Conservation (phyloP, 1,284 basidiomycete genomes). For the Rhodotorula sp. region DNA sequence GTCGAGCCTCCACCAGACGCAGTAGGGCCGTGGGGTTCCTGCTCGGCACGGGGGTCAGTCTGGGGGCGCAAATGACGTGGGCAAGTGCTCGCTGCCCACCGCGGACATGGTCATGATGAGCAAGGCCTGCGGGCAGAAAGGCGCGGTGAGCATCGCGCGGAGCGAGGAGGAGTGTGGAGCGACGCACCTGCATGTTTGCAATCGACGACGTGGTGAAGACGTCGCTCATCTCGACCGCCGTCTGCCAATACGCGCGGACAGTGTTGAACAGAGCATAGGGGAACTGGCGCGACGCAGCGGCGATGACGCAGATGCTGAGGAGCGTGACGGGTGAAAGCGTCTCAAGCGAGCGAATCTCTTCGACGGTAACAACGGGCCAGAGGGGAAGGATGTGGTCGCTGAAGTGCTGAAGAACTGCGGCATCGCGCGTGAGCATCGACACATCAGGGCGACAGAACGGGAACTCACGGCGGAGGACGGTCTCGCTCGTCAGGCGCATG, state of each 20-base stretch:
- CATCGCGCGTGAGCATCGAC: not conserved
- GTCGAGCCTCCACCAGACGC: not conserved
- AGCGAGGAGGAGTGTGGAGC: not conserved
- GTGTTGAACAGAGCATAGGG: not conserved
- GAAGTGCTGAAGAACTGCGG: conserved; percentile 1
- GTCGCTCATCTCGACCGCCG: not conserved
- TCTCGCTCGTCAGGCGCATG: not conserved
- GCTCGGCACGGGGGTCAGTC: no score
- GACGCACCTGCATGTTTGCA: not conserved
- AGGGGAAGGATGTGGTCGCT: not conserved
- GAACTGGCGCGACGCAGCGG: not conserved
- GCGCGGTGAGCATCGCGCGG: not conserved
- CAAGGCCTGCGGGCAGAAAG: not conserved
- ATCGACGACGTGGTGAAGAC: not conserved
- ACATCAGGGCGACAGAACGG: not conserved
- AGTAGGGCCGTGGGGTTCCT: not conserved
- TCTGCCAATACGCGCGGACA: not conserved
- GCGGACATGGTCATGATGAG: not conserved
- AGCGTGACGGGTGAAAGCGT: conserved; percentile 1
- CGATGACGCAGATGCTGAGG: not conserved
- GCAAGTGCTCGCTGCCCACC: no score
- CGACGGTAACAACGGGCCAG: not conserved
- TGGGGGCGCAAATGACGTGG: no score
- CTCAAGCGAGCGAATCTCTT: not conserved
- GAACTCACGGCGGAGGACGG: not conserved